These are phyloP conservation scores for Fusarium nurragi DNA, from an alignment of 2,329 filamentous ascomycete genomes.

Conservation along the genomic window DNA sequence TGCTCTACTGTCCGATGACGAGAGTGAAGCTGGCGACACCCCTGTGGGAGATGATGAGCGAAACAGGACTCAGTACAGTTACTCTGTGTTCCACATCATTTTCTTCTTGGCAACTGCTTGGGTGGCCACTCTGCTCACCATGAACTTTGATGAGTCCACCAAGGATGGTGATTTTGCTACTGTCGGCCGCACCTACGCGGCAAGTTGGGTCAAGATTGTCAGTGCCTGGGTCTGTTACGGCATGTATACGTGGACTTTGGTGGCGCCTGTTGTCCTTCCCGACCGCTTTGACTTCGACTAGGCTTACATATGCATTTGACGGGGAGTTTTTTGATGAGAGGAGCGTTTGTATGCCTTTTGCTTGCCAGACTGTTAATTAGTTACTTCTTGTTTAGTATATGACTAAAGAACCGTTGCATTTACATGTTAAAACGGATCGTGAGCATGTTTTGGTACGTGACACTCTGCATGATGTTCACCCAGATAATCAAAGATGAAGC, in stretches of 20 bases:
- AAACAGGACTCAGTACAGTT: constrained; percentile 91
- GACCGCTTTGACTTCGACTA: constrained; percentile 78
- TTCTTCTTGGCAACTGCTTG: constrained; percentile 96
- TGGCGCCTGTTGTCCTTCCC: constrained; percentile 85
- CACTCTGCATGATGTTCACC: not conserved
- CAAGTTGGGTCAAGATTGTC: constrained; percentile 99
- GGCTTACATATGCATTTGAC: constrained; percentile 16
- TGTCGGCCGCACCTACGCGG: constrained; percentile 94
- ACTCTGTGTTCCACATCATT: constrained; percentile 94
- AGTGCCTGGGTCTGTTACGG: constrained; percentile 96
- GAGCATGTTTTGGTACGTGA: constrained; percentile 1
- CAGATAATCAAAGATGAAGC: constrained; percentile 15
- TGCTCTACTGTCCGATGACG: constrained; percentile 79
- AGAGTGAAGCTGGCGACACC: constrained; percentile 70
- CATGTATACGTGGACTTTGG: constrained; percentile 92
- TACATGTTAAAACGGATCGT: not conserved
- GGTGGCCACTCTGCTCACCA: constrained; percentile 87
- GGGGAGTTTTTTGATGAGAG: constrained; percentile 26
- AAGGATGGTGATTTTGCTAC: constrained; percentile 81
- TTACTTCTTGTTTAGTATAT: constrained; percentile 1
- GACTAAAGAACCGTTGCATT: constrained; percentile 12
- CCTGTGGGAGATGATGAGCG: constrained; percentile 87
- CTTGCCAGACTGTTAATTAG: constrained; percentile 13
- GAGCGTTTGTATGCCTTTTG: constrained; percentile 29
- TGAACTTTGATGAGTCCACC: constrained; percentile 74